Percentiles rank a stretch among this genome's conserved stretches.
These are phyloP conservation scores for Saccharomycopsis fermentans DNA, from an alignment of 805 yeast species.

Conservation along the genomic window DNA sequence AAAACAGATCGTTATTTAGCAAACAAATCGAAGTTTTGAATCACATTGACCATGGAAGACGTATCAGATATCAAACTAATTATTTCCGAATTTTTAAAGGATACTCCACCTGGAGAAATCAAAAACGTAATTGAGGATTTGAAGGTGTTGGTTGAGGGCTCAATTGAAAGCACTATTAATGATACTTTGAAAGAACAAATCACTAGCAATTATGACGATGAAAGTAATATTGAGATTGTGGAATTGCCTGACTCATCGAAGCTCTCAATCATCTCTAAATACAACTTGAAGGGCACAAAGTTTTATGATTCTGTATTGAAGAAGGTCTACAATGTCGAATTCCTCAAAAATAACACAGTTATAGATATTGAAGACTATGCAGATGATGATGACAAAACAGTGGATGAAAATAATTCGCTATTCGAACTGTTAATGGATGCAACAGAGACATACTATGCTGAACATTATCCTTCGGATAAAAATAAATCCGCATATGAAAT, in stretches of 20 bases:
- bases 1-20: too few relatives aligned
- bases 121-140: slow-evolving; percentile 31
- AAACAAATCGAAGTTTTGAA: background rate
- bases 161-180: slow-evolving; percentile 8
- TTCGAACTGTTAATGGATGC: slow-evolving; percentile 21
- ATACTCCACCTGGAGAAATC: slow-evolving; percentile 28
- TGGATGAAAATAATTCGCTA: slow-evolving; percentile 19
- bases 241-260: slow-evolving; percentile 22
- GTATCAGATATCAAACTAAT: slow-evolving; percentile 12
- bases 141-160: slow-evolving; percentile 31
- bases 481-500: slow-evolving; percentile 30
- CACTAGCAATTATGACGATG: slow-evolving; percentile 24
- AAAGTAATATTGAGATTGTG: slow-evolving; percentile 28
- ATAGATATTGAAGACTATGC: slow-evolving; percentile 41
- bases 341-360: slow-evolving; percentile 32
- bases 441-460: slow-evolving; percentile 43
- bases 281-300: slow-evolving; percentile 38
- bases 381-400: slow-evolving; percentile 18
- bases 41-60: background rate
- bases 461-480: slow-evolving; percentile 55
- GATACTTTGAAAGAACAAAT: slow-evolving; percentile 1
- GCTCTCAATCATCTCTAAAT: slow-evolving; percentile 36
- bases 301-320: slow-evolving; percentile 44
- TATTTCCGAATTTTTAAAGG: slow-evolving; percentile 13
- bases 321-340: slow-evolving; percentile 49